Percentiles rank a stretch among this genome's conserved stretches.
Evolutionary conservation across 75 land plant genomes (phyloP).

Genomic region (Sequoia sempervirens): DNA sequence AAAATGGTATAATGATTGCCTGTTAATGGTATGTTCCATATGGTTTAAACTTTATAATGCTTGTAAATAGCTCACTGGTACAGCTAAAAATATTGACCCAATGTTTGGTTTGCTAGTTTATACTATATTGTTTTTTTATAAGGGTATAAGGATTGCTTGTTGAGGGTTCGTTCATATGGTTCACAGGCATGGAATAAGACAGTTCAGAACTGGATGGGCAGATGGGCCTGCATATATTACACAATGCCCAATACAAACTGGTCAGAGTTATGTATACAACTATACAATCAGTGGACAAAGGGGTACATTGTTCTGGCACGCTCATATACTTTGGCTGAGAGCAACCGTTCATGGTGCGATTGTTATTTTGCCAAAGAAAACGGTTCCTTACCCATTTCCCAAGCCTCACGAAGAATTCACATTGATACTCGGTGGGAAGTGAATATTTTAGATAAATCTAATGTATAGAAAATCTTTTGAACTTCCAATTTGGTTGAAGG

Average conservation of each 20-base stretch:
- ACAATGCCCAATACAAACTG: slow-evolving; percentile 79
- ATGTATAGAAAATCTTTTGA: neutral
- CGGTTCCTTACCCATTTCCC: slow-evolving; percentile 42
- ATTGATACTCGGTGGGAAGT: slow-evolving; percentile 43
- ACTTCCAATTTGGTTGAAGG: neutral
- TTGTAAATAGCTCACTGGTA: slow-evolving; percentile 74
- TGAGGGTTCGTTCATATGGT: neutral
- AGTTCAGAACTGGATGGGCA: slow-evolving; percentile 58
- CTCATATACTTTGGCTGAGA: slow-evolving; percentile 59
- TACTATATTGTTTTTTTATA: too few relatives aligned
- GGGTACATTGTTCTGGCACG: slow-evolving; percentile 85
- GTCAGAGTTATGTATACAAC: slow-evolving; percentile 44
- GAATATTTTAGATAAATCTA: neutral
- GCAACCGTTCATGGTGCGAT: slow-evolving; percentile 83
- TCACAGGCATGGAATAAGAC: slow-evolving; percentile 78
- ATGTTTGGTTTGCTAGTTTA: neutral
- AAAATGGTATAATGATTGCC: neutral
- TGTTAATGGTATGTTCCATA: neutral
- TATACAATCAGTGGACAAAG: slow-evolving; percentile 56
- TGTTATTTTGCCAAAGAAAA: slow-evolving; percentile 50
- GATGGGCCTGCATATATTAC: slow-evolving; percentile 72
- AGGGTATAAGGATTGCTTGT: neutral
- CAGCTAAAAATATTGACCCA: neutral
- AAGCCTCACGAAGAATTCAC: slow-evolving; percentile 47
- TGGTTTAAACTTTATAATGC: slow-evolving; percentile 14